Base-by-base conservation (phyloP, 371 early-diverging fungal species). In the Mortierella sp. region DNA sequence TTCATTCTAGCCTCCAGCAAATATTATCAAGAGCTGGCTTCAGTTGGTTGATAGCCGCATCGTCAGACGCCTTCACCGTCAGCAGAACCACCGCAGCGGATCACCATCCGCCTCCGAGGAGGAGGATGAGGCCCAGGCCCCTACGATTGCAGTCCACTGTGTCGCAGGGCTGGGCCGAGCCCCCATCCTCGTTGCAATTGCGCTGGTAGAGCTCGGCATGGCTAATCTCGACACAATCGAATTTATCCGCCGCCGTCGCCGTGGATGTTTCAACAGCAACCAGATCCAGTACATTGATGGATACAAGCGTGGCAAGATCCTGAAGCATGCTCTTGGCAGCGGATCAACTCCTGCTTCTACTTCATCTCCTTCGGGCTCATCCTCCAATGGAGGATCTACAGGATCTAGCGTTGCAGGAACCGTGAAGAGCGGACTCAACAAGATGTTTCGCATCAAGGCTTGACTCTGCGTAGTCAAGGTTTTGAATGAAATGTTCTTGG, bases 81-180 rank as follows among this genome's bases (percentile, higher is more conserved):
- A 68, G 4, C 70, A 69, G 4, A 43, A 18, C 45, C 45, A 43
- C 16, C 78, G 78, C 40, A 66, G 84, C 51, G 75, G 86, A 67
- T 84, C 79, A 26, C 77, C 51, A 57, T 64, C 69, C 37, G 65
- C 75, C 6, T 73, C 71, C 60, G 67, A 78, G 37, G 76, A 81
- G 43, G 75, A 85, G 45, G 73, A 83, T 24, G 77, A 83, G 12
- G 40, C 49, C 9, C 72, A 8, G 78, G 72, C 5, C 90, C 87
- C 87, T 16, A 91, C 93, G 0, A 91, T 95, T 62, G 96, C 94
- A 2, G 93, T 95, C 5, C 96, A 96, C 74, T 96, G 96, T 74
- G 95, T 96, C 4, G 95, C 96, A 8, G 96, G 96, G 40, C 87
- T 96, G 39, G 95, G 95, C 9, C 78, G 93, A 28, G 93, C 93